Conservation (phyloP, 345 rosid species). For the Citrus medica region DNA sequence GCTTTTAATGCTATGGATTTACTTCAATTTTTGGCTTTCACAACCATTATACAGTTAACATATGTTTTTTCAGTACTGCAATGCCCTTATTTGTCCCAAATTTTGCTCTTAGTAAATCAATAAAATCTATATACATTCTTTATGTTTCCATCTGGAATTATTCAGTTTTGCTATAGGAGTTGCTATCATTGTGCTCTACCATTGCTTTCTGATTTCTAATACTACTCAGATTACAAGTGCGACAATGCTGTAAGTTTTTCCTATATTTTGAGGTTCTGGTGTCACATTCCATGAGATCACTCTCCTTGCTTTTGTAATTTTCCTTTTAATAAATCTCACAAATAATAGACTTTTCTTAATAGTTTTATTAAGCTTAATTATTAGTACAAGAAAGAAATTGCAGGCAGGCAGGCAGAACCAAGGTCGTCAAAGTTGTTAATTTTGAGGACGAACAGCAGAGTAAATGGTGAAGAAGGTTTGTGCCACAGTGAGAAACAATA, state of each 20-base stretch:
- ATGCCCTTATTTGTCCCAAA: neutral
- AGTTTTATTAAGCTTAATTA: too few relatives aligned
- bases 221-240: neutral
- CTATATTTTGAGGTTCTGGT: too few relatives aligned
- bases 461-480: constrained; percentile 51
- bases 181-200: neutral
- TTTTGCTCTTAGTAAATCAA: constrained; percentile 5
- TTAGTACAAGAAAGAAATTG: too few relatives aligned
- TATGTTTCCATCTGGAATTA: neutral
- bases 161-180: neutral
- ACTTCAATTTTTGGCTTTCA: neutral
- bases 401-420: too few relatives aligned
- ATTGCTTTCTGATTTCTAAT: too few relatives aligned
- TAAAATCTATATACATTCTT: neutral
- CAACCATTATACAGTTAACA: neutral
- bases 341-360: too few relatives aligned
- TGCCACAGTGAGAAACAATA: constrained; percentile 50
- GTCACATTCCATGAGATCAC: too few relatives aligned
- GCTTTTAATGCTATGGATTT: neutral
- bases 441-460: neutral
- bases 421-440: neutral
- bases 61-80: neutral
- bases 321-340: too few relatives aligned
- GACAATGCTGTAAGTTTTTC: neutral
- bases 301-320: too few relatives aligned